Percentiles rank a stretch among this genome's conserved stretches.
These are phyloP conservation scores for Elasticomyces elasticus DNA, from an alignment of 495 filamentous ascomycete genomes.

Conservation along the genomic window DNA sequence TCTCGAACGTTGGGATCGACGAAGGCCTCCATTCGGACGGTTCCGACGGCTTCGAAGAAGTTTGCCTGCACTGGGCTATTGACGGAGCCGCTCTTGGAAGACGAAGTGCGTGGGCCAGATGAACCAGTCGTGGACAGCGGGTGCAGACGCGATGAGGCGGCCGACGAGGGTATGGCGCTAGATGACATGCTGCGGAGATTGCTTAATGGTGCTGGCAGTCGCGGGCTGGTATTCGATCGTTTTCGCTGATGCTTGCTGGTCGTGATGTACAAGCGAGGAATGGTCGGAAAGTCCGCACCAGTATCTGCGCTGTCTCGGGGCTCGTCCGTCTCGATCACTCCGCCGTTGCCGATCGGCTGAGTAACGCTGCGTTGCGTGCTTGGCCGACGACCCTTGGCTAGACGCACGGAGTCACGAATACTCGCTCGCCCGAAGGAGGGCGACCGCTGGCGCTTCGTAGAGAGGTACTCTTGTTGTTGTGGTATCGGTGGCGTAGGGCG, in stretches of 20 bases:
- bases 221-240: constrained; percentile 54
- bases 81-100: constrained; percentile 21
- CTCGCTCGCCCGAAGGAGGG: constrained; percentile 47
- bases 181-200: constrained; percentile 25
- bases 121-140: constrained; percentile 6
- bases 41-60: constrained; percentile 73
- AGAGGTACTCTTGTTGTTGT: constrained; percentile 36
- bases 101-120: constrained; percentile 11
- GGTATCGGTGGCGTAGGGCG: background rate
- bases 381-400: constrained; percentile 62
- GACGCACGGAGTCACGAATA: constrained; percentile 81
- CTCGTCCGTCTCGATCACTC: background rate
- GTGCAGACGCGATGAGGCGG: constrained; percentile 10
- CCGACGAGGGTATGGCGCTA: constrained; percentile 25
- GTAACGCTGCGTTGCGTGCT: background rate
- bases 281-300: constrained; percentile 69
- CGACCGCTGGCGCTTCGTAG: constrained; percentile 35
- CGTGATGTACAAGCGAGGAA: constrained; percentile 58
- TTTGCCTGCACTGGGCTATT: constrained; percentile 34
- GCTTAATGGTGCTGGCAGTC: constrained; percentile 22
- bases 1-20: constrained; percentile 44
- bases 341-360: constrained; percentile 11
- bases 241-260: constrained; percentile 57
- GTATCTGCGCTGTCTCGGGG: constrained; percentile 29
- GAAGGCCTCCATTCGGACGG: constrained; percentile 95